phyloP scores from a whole-genome alignment of 805 yeast genomes.

The Starmera pachycereana region DNA sequence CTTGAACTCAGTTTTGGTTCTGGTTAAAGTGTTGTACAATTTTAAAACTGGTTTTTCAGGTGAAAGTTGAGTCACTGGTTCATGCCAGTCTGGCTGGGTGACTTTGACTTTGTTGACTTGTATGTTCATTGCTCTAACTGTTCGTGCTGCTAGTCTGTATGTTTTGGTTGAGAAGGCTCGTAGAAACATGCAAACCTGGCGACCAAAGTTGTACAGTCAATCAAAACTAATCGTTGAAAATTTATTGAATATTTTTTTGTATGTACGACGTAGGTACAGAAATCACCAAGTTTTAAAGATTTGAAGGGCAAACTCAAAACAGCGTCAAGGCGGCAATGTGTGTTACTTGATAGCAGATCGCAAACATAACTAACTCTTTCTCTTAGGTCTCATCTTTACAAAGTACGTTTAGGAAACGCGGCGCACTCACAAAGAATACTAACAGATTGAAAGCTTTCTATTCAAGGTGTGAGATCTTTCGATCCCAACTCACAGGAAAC shows the following conservation, averaged over 20 bases:
- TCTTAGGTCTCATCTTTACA: slow-evolving; percentile 15
- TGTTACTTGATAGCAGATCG: too few species aligned
- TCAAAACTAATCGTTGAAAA: too few species aligned
- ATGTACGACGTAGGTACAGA: too few species aligned
- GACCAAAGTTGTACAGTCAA: too few species aligned
- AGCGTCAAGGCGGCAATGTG: too few species aligned
- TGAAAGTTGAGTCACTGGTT: slow-evolving; percentile 21
- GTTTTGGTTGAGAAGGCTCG: too few species aligned
- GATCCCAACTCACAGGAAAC: slow-evolving; percentile 78
- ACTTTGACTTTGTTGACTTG: slow-evolving; percentile 18
- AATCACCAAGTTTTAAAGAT: too few species aligned
- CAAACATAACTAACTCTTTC: not conserved
- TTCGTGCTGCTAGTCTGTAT: too few species aligned
- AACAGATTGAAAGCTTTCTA: slow-evolving; percentile 36
- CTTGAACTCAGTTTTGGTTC: slow-evolving; percentile 68
- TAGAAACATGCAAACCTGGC: too few species aligned
- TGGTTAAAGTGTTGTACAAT: slow-evolving; percentile 75
- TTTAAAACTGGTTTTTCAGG: slow-evolving; percentile 35
- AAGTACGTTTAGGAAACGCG: slow-evolving; percentile 6
- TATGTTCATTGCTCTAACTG: slow-evolving; percentile 16
- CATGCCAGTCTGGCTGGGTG: slow-evolving; percentile 44
- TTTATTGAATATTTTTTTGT: too few species aligned
- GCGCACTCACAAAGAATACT: not conserved
- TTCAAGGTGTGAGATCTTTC: slow-evolving; percentile 87
- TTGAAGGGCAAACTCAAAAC: too few species aligned